A percentile compares a stretch with the other conserved stretches of the same genome.
These are phyloP conservation scores for Spathaspora girioi DNA, from an alignment of 805 yeast genomes.

Conservation along the genomic window DNA sequence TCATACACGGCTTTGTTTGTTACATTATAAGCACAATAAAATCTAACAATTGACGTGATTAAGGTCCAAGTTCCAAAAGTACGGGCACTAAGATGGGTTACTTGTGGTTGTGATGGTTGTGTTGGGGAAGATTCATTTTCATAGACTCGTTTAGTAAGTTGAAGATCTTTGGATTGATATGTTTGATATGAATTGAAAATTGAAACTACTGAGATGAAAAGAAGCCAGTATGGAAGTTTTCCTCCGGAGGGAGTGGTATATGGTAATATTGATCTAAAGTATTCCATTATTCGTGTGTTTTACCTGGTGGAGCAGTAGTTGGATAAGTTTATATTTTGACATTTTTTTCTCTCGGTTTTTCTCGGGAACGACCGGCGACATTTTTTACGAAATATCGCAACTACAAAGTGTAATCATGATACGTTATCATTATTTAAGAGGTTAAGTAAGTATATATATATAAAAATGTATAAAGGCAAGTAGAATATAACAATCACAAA, in stretches of 20 bases:
- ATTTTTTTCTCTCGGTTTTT: not conserved
- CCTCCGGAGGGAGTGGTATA: conserved; percentile 23
- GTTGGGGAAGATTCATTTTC: conserved; percentile 39
- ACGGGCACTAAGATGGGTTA: conserved; percentile 71
- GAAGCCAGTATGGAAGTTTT: conserved; percentile 34
- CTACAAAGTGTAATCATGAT: not conserved
- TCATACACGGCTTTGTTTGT: conserved; percentile 69
- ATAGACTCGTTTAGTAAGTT: conserved; percentile 78
- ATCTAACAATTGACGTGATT: conserved; percentile 76
- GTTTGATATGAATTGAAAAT: conserved; percentile 87
- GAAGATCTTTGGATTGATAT: conserved; percentile 63
- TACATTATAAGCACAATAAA: conserved; percentile 80
- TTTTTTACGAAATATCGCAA: not conserved
- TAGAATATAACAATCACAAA: not conserved
- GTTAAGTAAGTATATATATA: not conserved
- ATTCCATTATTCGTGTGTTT: conserved; percentile 10
- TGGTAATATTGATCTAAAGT: conserved; percentile 14
- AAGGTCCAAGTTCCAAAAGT: conserved; percentile 99
- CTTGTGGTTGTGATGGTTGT: conserved; percentile 22
- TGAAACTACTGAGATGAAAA: conserved; percentile 77
- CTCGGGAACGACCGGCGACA: not conserved
- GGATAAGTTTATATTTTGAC: not conserved
- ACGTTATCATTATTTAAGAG: not conserved
- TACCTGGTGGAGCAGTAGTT: not conserved
- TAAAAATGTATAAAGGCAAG: not conserved